Evolutionary conservation across 1,139 yeast genomes (phyloP).

Genomic region (Hansenula lynferdii): DNA sequence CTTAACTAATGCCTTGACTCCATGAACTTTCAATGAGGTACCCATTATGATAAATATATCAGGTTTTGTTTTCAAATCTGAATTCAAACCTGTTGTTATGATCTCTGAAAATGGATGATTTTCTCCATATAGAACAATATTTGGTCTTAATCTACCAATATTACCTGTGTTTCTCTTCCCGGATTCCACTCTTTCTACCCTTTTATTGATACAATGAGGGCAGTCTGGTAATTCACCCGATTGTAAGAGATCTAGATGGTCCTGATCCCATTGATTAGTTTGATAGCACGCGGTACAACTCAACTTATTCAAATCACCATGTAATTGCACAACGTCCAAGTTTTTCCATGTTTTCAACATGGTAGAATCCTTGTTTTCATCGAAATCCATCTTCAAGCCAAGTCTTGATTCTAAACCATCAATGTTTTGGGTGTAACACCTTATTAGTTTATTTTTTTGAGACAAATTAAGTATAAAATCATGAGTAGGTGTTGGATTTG

Average conservation of each 20-base stretch:
- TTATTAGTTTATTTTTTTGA: constrained; percentile 59
- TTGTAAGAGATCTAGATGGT: constrained; percentile 37
- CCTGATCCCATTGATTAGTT: constrained; percentile 56
- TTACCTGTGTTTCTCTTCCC: constrained; percentile 81
- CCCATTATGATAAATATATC: constrained; percentile 83
- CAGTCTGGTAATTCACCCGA: constrained; percentile 43
- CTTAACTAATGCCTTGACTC: constrained; percentile 71
- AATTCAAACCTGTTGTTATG: constrained; percentile 65
- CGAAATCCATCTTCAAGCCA: constrained; percentile 26
- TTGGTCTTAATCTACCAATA: constrained; percentile 71
- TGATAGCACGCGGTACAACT: constrained; percentile 68
- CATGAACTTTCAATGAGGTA: constrained; percentile 82
- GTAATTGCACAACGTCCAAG: constrained; percentile 80
- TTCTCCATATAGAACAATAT: constrained; percentile 82
- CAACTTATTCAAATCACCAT: constrained; percentile 78
- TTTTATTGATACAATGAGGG: constrained; percentile 46
- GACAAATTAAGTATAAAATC: constrained; percentile 63
- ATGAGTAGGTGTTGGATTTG: constrained; percentile 83
- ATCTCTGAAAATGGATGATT: constrained; percentile 82
- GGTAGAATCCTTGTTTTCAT: constrained; percentile 5
- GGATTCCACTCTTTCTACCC: constrained; percentile 35
- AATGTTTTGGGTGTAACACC: constrained; percentile 83
- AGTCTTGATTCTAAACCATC: constrained; percentile 34
- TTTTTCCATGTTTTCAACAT: constrained; percentile 43
- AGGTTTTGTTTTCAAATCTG: constrained; percentile 61